Conservation (phyloP, 2,329 filamentous ascomycete genomes). For the Calonectria hawksworthii region DNA sequence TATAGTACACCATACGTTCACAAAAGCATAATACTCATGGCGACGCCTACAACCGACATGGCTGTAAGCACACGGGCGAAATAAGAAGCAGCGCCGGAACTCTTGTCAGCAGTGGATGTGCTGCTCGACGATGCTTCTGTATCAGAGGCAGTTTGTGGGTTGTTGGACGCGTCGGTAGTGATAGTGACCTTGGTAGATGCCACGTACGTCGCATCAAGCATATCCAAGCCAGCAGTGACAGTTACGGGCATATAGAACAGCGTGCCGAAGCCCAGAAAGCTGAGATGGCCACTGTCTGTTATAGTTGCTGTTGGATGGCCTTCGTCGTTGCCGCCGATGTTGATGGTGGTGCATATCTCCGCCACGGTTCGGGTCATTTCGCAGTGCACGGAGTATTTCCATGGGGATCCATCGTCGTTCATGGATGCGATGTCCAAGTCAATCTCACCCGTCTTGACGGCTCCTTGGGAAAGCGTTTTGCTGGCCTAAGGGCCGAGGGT, state of each 20-base stretch:
- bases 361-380: slow-evolving; percentile 7
- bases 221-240: slow-evolving; percentile 21
- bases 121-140: background rate
- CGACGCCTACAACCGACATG: slow-evolving; percentile 9
- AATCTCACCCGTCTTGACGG: slow-evolving; percentile 11
- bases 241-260: slow-evolving; percentile 11
- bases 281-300: background rate
- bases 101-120: background rate
- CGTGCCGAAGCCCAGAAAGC: background rate
- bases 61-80: background rate
- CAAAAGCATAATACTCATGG: background rate
- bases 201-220: slow-evolving; percentile 2
- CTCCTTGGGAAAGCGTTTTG: slow-evolving; percentile 21
- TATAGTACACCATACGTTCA: background rate
- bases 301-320: slow-evolving; percentile 1
- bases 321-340: slow-evolving; percentile 22
- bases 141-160: background rate
- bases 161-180: background rate
- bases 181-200: background rate
- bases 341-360: slow-evolving; percentile 13
- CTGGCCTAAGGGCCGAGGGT: slow-evolving; percentile 30
- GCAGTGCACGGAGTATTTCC: slow-evolving; percentile 20
- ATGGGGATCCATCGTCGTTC: background rate
- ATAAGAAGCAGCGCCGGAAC: slow-evolving; percentile 9
- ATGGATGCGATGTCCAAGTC: background rate